These are phyloP conservation scores for Zizania palustris DNA, from an alignment of 202 grass and related monocot species.

Conservation along the genomic window DNA sequence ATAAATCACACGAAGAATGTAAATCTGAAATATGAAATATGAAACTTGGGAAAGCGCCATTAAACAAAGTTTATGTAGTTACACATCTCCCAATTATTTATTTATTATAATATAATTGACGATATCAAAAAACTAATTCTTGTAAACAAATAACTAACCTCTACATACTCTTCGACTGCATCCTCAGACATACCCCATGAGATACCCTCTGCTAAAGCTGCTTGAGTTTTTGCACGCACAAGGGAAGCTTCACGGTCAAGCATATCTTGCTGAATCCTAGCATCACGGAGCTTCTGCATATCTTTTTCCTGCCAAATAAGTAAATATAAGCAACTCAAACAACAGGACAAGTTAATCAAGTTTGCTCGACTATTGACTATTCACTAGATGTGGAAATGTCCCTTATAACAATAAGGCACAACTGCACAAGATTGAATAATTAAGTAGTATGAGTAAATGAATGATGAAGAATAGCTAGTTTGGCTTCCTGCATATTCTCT, in stretches of 20 bases:
- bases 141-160: slow-evolving; percentile 55
- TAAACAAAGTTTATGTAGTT: slow-evolving; percentile 4
- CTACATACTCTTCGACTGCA: slow-evolving; percentile 72
- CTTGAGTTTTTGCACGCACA: slow-evolving; percentile 77
- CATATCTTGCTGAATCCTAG: slow-evolving; percentile 67
- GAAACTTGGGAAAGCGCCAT: slow-evolving; percentile 5
- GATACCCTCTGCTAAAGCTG: slow-evolving; percentile 87
- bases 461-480: slow-evolving; percentile 1
- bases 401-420: not conserved
- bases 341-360: slow-evolving; percentile 22
- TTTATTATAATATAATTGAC: slow-evolving; percentile 11
- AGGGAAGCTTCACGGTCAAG: slow-evolving; percentile 89
- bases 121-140: slow-evolving; percentile 7
- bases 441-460: not conserved
- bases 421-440: not conserved
- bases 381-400: slow-evolving; percentile 14
- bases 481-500: not conserved
- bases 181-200: slow-evolving; percentile 97
- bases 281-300: slow-evolving; percentile 78
- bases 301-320: slow-evolving; percentile 72
- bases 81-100: not conserved
- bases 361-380: not conserved
- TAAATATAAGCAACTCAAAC: slow-evolving; percentile 31
- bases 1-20: slow-evolving; percentile 27
- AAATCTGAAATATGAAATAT: slow-evolving; percentile 18